Base-by-base conservation (phyloP, 352 stramenopile genomes). In the Elongisporangium prolatum region DNA sequence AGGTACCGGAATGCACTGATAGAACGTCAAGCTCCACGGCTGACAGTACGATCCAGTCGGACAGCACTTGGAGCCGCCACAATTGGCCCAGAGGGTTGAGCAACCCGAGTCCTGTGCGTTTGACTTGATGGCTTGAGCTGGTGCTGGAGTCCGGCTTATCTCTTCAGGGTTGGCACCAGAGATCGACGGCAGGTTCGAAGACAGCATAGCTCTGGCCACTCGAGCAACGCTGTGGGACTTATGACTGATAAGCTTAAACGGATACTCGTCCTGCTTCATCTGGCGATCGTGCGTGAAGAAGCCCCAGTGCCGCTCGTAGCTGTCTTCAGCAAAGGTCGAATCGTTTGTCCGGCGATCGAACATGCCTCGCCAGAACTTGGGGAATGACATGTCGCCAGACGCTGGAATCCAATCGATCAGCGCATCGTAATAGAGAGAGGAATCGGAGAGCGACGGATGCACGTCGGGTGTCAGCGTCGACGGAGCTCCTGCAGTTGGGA, bases 321-420 rank as follows among this genome's bases (percentile, higher is more conserved):
- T 40, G 28, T 83, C 69, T 10, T 64, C 64, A 3, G 56, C 37
- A 52, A 74, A 69, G 0, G 57, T 72, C 16, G 66, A 65, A 51
- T 86, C 78, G 61, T 83, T 74, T 10, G 65, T 62, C 24, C 69
- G 72, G 38, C 75, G 72, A 49, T 88, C 75, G 52, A 86, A 88
- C 22, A 77, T 60, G 52, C 72, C 67, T 61, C 84, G 86, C 74
- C 75, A 86, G 61, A 88, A 88, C 57, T 65, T 76, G 25, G 52
- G 57, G 21, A 14, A 55, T 48, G 50, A 38, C 24, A 17, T 34
- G 21, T 38, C 54, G 17, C 64, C 60, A 0, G 25, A 40, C 4
- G 67, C 59, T 11, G 28, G 28, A 9, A 44, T 60, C 67, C 71
- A 79, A 13, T 67, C n/a, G 25, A 38, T 34, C 21, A 75, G 56